phyloP scores from a whole-genome alignment of 306 rosid genomes.

The Psophocarpus tetragonolobus region DNA sequence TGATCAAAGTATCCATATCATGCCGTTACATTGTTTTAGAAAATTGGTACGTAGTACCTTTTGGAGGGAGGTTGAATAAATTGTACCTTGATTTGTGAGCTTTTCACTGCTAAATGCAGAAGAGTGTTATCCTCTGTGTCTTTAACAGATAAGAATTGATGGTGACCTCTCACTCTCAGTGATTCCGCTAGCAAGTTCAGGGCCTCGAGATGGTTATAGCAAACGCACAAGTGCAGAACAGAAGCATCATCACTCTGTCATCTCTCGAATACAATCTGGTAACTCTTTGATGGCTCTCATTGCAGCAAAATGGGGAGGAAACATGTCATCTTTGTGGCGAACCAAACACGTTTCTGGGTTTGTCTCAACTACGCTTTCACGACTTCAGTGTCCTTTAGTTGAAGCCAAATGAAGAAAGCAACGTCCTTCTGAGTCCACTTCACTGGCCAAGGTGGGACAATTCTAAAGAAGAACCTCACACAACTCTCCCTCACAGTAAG shows the following conservation, averaged over 20 bases:
- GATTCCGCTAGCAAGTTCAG: slow-evolving; percentile 28
- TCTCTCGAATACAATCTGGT: neutral
- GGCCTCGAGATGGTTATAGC: slow-evolving; percentile 30
- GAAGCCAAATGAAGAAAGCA: slow-evolving; percentile 45
- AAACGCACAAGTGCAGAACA: slow-evolving; percentile 33
- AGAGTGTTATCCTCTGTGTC: slow-evolving; percentile 29
- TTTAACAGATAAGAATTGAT: neutral
- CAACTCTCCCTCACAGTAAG: too few relatives aligned
- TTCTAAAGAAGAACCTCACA: slow-evolving; percentile 24
- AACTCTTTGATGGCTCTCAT: slow-evolving; percentile 35
- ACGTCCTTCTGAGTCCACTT: slow-evolving; percentile 37
- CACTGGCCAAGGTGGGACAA: slow-evolving; percentile 5
- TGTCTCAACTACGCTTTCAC: slow-evolving; percentile 28
- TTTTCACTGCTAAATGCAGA: slow-evolving; percentile 30
- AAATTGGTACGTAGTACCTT: too few relatives aligned
- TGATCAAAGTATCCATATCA: too few relatives aligned
- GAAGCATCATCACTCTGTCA: slow-evolving; percentile 15
- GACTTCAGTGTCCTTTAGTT: slow-evolving; percentile 24
- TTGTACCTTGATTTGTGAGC: slow-evolving; percentile 34
- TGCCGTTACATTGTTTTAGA: too few relatives aligned
- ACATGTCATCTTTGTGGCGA: slow-evolving; percentile 29
- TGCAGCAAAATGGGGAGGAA: slow-evolving; percentile 41
- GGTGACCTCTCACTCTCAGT: slow-evolving; percentile 15
- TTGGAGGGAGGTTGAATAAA: too few relatives aligned
- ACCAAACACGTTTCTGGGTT: slow-evolving; percentile 23